Percentiles rank a stretch among this genome's conserved stretches.
Evolutionary conservation across 352 stramenopile species (phyloP).

Genomic region (Globisporangium recalcitrans): DNA sequence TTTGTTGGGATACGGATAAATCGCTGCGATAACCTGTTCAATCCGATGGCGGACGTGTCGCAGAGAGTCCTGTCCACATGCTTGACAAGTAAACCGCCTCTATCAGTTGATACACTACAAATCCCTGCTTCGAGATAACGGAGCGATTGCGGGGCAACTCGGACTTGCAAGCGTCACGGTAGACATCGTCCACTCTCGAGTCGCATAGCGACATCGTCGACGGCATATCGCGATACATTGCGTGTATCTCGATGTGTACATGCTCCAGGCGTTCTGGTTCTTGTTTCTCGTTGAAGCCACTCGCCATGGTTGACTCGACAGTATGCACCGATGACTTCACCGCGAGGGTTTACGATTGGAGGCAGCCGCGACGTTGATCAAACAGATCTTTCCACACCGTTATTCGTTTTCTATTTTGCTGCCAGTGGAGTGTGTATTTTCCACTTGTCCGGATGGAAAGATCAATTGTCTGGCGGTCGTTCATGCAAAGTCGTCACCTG

Average conservation of each 20-base stretch:
- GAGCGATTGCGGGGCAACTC: neutral
- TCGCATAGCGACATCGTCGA: neutral
- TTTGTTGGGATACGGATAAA: neutral
- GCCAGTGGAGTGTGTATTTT: neutral
- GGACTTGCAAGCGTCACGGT: neutral
- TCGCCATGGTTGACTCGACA: neutral
- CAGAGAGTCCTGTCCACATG: neutral
- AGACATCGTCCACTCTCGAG: neutral
- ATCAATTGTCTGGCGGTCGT: neutral
- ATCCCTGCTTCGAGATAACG: neutral
- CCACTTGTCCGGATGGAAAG: neutral
- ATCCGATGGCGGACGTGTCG: neutral
- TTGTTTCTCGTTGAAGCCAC: neutral
- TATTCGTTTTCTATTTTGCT: slow-evolving; percentile 1
- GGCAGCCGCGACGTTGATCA: neutral
- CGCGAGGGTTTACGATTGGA: neutral
- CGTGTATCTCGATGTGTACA: neutral
- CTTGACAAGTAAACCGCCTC: neutral
- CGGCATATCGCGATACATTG: neutral
- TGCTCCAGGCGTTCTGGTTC: neutral
- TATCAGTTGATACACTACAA: neutral
- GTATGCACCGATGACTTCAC: neutral
- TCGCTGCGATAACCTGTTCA: neutral
- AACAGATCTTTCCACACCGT: neutral
- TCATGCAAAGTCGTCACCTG: neutral